These are phyloP conservation scores for Fusarium torreyae DNA, from an alignment of 2,329 filamentous ascomycete genomes.

Conservation along the genomic window DNA sequence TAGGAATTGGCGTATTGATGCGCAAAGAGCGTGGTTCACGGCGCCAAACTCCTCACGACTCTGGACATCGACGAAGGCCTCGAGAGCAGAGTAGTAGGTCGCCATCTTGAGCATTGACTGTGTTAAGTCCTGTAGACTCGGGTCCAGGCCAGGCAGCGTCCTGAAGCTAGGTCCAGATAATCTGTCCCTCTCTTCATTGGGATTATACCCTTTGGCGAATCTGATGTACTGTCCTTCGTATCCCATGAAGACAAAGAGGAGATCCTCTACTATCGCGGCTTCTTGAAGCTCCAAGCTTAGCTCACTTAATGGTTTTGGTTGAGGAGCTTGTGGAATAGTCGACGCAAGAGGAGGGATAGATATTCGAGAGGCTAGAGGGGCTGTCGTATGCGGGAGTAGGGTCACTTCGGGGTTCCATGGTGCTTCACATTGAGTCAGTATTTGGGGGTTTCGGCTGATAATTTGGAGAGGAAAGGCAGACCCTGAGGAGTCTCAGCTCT, in stretches of 20 bases:
- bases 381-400: constrained; percentile 76
- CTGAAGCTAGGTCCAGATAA: constrained; percentile 86
- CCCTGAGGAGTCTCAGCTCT: constrained; percentile 66
- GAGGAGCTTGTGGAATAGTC: constrained; percentile 80
- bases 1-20: constrained; percentile 90
- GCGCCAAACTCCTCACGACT: constrained; percentile 93
- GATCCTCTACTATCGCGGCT: constrained; percentile 87
- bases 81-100: constrained; percentile 90
- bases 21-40: constrained; percentile 95
- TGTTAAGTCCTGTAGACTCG: constrained; percentile 89
- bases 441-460: neutral
- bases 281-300: constrained; percentile 88
- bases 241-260: constrained; percentile 97
- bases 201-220: constrained; percentile 86
- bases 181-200: constrained; percentile 86
- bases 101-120: constrained; percentile 93
- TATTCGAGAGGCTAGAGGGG: constrained; percentile 79
- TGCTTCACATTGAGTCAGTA: constrained; percentile 53
- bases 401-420: constrained; percentile 86
- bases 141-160: constrained; percentile 87
- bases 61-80: constrained; percentile 94
- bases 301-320: constrained; percentile 77
- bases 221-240: constrained; percentile 98
- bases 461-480: constrained; percentile 51
- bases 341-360: constrained; percentile 80